Evolutionary conservation across 2,329 filamentous ascomycete species (phyloP).

Genomic region (Hymenoscyphus salicellus): DNA sequence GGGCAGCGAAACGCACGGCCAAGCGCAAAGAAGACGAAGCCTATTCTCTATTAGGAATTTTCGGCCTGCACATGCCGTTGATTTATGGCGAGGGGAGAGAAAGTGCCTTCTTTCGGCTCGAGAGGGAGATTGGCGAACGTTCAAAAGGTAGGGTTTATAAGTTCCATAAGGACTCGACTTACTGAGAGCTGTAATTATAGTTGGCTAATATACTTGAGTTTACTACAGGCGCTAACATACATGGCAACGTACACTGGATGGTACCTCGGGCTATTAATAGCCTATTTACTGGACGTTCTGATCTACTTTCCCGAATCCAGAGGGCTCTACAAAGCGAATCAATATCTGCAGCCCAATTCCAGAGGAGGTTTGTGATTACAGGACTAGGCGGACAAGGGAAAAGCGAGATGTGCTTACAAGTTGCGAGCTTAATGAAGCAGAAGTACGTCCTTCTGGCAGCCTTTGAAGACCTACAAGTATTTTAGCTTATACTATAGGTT

Average conservation of each 20-base stretch:
- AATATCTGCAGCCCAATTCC: slow-evolving; percentile 5
- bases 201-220: background rate
- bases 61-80: slow-evolving; percentile 43
- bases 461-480: slow-evolving; percentile 5
- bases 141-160: background rate
- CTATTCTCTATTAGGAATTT: too few relatives aligned
- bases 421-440: slow-evolving; percentile 25
- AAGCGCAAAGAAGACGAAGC: slow-evolving; percentile 41
- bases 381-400: slow-evolving; percentile 27
- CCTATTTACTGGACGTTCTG: slow-evolving; percentile 23
- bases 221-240: background rate
- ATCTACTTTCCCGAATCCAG: slow-evolving; percentile 21
- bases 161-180: background rate
- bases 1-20: slow-evolving; percentile 39
- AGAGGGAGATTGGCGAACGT: slow-evolving; percentile 34
- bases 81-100: slow-evolving; percentile 40
- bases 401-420: slow-evolving; percentile 24
- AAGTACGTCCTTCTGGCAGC: slow-evolving; percentile 14
- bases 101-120: slow-evolving; percentile 33
- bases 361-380: slow-evolving; percentile 27
- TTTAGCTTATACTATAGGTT: slow-evolving; percentile 20
- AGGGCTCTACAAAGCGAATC: slow-evolving; percentile 4
- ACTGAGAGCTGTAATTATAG: slow-evolving; percentile 2
- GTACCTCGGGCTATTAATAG: slow-evolving; percentile 19
- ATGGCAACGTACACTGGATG: slow-evolving; percentile 20